Evolutionary conservation across 108 stramenopile species (phyloP), one percentile per base, ranked within the genome.

Genomic region (Fragilariopsis cylindrus): DNA sequence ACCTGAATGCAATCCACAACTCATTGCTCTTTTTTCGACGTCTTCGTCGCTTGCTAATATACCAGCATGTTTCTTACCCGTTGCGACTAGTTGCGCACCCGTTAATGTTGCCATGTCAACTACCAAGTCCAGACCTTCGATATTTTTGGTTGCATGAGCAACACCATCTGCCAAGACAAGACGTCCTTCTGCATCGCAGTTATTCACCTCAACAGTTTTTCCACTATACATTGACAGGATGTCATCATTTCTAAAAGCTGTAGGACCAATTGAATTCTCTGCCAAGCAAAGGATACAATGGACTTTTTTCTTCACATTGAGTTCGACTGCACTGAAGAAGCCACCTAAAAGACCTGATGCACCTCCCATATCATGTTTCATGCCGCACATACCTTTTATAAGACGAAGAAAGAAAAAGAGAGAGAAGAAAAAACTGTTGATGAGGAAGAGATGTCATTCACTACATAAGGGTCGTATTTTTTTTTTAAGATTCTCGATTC

Each of bases 51-150:
- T 96, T 50, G 84, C 68, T 30, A 91, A 80, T 15, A 97, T 67
- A 40, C 86, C 93, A 44, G 92, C 95, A 71, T 93, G 91, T 16
- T 87, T 83, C 48, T 88, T 79, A 1, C 96, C 96, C 7, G 96
- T 97, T 18, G 95, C 79, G 9, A 96, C 81, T 21, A 88, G 65
- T 69, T 96, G 95, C 4, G 95, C 93, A 3, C 95, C 95, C 1
- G 96, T 97, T 50, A 97, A 75, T 2, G 96, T 96, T 30, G 95
- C 95, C 89, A 97, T 95, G 69, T 97, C 92, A 16, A 97, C 63
- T 40, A 97, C 74, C 42, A 90, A 67, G 48, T 85, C 74, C 30
- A 92, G 78, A 46, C 74, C 52, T 40, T 79, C 72, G 40, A 86
- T 76, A 53, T 93, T 87, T 45, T 89, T 84, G 39, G 88, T 84